Base-by-base conservation (phyloP, 2,329 filamentous ascomycete species). In the Ambrosiella beaveri region DNA sequence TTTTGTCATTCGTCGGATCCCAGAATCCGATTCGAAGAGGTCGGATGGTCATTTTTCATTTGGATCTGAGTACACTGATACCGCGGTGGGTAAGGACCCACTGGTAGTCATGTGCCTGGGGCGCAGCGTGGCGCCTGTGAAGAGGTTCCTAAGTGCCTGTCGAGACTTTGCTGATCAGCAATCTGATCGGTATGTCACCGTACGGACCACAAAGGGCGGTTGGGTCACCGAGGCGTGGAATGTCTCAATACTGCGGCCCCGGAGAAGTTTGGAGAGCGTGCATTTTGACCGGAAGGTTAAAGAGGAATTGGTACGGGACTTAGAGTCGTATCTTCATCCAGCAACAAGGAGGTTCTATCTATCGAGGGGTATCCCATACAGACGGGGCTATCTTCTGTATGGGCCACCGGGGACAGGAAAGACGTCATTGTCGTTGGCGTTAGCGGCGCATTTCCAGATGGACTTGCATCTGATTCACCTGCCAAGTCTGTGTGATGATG, bases 241-340 rank as follows among this genome's bases (percentile, higher is more conserved):
- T 27, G 65, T 67, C 0, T 68, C 67, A 11, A 68, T 71, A 2
- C 63, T 70, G 17, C 73, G 86, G 1, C 85, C 85, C 0, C 80
- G 83, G 6, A 73, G 86, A 13, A 82, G 84, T 0, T 85, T 91
- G 73, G 75, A 76, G 54, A 91, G 86, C 0, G 86, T 94, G 1
- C 82, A 89, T 1, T 74, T 93, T 3, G 84, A 88, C 62, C 71
- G 75, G 7, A 68, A 74, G 51, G 78, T 86, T 65, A 91, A 90
- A 68, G 71, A 75, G 1, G 73, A 75, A 38, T 74, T 91, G 2
- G 69, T 90, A 8, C 71, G 72, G 35, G 87, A 93, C 64, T 83
- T 91, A 64, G 86, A 86, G 63, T 85, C 89, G 64, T 91, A 88
- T 62, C 73, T 93, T 0, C 80, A 88, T 57, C 85, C 86, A 0